Evolutionary conservation across 495 filamentous ascomycete genomes (phyloP), one percentile per base, ranked within the genome.

Genomic region (Penicillium cinerascens): DNA sequence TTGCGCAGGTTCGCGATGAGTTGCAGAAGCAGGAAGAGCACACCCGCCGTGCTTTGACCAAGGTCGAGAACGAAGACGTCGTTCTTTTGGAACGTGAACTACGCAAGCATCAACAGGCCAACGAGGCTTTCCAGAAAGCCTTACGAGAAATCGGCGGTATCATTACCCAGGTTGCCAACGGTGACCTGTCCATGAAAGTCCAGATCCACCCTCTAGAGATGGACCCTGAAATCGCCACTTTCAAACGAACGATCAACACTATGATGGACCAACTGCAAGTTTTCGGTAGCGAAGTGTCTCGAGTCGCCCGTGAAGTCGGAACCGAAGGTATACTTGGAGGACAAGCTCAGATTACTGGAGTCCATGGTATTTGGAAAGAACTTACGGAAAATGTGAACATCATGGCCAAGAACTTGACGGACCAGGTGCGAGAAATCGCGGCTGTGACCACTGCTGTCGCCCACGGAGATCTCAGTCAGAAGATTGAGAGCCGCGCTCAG

Each of bases 191-290:
- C 67, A 96, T 96, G 81, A 97, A 97, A 73, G 95, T 97, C 46
- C 84, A 92, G 42, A 93, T 99, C 60, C 92, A 97, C 66, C 88
- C 88, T 7, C 82, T 91, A 59, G 93, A 99, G 71, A 93, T 97
- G 88, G 93, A 99, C 78, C 92, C 93, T 1, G 95, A 99, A 78
- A 99, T 99, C 62, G 90, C 89, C n/a, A 92, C 87, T 4, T 99
- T 99, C 81, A 99, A 99, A 76, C 85, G 89, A 49, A 97, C 92
- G 15, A 86, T 78, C 75, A 99, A 99, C 64, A 95, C 86, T 47
- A 99, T 99, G 93, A 95, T 97, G 82, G 93, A 97, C 66, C 93
- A 97, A 73, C 79, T 98, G 48, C 92, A 97, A 68, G 88, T 93
- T 46, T 98, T 98, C 72, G 92, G 93, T 62, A 92, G 88, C 67